Base-by-base conservation (phyloP, 495 filamentous ascomycete genomes). In the Bryoglossum gracile region DNA sequence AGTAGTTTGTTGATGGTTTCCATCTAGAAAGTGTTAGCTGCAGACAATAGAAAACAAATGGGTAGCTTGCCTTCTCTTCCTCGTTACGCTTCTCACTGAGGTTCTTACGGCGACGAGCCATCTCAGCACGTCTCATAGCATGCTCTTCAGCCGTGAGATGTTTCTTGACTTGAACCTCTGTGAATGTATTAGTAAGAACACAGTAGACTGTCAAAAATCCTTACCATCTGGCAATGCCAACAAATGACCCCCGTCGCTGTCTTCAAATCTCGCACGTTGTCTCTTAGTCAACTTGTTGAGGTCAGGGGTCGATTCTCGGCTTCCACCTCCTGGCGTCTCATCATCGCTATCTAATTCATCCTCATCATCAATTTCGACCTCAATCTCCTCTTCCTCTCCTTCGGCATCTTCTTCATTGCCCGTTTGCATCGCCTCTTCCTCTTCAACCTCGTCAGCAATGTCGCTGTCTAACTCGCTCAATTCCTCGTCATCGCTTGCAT, bases 11-110 rank as follows among this genome's bases (percentile, higher is more conserved):
- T 96, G 73, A 98, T 96, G 11, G 92, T 98, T 64, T 96, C 91
- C 84, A 95, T 94, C 90, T 89, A 48, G 43, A 25, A 25, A 41
- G 22, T 37, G 46, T 61, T 50, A 46, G 47, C 10, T 48, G 8
- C 10, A 9, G 17, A 19, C 14, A 37, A 8, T 2, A 9, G 21
- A n/a, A 41, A 17, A 35, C 25, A 8, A 18, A 18, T 24, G 26
- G 43, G 1, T 32, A 5, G 48, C 60, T 36, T 70, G 89, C 90
- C 81, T 98, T 98, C 70, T 97, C 94, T 70, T 98, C 94, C 61
- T 98, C 94, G 48, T 95, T 92, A 21, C 92, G 85, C 73, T 96
- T 95, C 62, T 97, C 92, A 54, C 86, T 92, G n/a, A 98, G 76
- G 56, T 97, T 96, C 64, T 95, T 94, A 42, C 92, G 72, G 25